These are phyloP conservation scores for Dipodascus albidus DNA, from an alignment of 805 yeast species.

Conservation along the genomic window DNA sequence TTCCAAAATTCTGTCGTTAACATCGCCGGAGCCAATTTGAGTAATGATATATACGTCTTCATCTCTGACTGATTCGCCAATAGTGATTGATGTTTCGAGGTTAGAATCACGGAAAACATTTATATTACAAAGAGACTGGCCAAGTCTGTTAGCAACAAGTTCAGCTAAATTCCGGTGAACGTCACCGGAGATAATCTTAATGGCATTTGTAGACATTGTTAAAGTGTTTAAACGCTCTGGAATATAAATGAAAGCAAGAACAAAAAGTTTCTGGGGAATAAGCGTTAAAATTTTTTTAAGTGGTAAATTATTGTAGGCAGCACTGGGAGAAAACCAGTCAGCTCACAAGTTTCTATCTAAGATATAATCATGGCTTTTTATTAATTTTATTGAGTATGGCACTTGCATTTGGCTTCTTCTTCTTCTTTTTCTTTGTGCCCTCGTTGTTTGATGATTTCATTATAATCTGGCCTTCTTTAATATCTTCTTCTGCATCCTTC, in stretches of 20 bases:
- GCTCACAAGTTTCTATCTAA: too few species aligned
- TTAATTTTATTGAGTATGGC: neutral
- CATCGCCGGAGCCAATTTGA: slow-evolving; percentile 78
- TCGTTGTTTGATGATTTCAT: slow-evolving; percentile 4
- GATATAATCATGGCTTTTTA: neutral
- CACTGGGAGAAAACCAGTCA: neutral
- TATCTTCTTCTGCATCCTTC: slow-evolving; percentile 58
- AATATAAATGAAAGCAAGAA: neutral
- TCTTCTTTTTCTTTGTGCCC: slow-evolving; percentile 4
- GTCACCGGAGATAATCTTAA: slow-evolving; percentile 44
- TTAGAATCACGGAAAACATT: slow-evolving; percentile 77
- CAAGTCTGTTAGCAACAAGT: slow-evolving; percentile 53
- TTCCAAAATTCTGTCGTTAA: slow-evolving; percentile 83
- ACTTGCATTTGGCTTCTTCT: slow-evolving; percentile 2
- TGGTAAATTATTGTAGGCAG: neutral
- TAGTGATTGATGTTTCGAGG: slow-evolving; percentile 75
- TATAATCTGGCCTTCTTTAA: slow-evolving; percentile 46
- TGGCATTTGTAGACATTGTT: slow-evolving; percentile 35
- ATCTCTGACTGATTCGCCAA: slow-evolving; percentile 86
- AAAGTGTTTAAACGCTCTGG: neutral
- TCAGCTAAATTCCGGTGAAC: slow-evolving; percentile 73
- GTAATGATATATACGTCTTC: slow-evolving; percentile 45
- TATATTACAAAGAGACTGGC: slow-evolving; percentile 56
- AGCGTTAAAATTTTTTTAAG: neutral
- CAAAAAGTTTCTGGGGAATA: neutral